These are phyloP conservation scores for Betula pendula DNA, from an alignment of 306 rosid genomes.

Conservation along the genomic window DNA sequence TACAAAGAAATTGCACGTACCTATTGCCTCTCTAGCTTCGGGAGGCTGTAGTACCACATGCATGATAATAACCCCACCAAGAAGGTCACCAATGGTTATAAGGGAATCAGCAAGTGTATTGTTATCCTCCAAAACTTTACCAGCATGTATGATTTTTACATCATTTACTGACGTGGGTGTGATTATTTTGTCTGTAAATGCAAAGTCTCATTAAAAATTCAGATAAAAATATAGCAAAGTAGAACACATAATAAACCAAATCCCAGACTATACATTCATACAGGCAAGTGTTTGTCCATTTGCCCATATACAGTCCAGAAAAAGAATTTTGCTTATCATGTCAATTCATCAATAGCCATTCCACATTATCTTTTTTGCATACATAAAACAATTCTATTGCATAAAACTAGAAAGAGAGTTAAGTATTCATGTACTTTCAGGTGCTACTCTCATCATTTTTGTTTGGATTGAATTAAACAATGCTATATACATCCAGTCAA, in stretches of 20 bases:
- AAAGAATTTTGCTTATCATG: background rate
- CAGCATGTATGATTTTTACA: conserved; percentile 65
- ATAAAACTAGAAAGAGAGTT: background rate
- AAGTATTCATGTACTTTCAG: background rate
- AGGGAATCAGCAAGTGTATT: conserved; percentile 65
- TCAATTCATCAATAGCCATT: background rate
- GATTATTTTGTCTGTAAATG: conserved; percentile 53
- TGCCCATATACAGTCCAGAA: background rate
- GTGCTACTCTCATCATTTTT: background rate
- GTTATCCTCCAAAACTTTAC: conserved; percentile 65
- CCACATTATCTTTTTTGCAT: background rate
- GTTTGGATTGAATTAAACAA: background rate
- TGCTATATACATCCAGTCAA: background rate
- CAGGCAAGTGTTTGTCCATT: background rate
- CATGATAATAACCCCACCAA: conserved; percentile 61
- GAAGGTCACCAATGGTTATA: conserved; percentile 47
- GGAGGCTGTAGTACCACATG: conserved; percentile 48
- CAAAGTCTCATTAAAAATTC: conserved; percentile 25
- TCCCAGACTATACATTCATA: conserved; percentile 1
- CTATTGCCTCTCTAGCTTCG: conserved; percentile 8
- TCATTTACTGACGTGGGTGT: conserved; percentile 59
- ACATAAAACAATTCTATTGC: background rate
- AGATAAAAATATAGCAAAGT: conserved; percentile 10
- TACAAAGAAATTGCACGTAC: conserved; percentile 35
- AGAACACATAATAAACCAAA: background rate